Evolutionary conservation across 306 rosid genomes (phyloP).

Genomic region (Mimosa pudica): DNA sequence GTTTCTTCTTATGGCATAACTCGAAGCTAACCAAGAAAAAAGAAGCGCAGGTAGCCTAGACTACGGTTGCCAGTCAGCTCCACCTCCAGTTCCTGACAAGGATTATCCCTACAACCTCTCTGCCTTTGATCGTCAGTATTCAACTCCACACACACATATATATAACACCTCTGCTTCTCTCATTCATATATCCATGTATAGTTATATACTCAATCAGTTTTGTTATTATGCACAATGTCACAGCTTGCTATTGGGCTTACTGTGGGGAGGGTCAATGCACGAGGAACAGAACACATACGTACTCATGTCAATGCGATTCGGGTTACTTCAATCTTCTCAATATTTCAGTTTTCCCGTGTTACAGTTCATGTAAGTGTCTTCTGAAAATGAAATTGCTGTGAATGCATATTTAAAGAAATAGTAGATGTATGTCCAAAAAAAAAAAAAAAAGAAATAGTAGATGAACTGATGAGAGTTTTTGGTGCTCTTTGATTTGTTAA

Average conservation of each 20-base stretch:
- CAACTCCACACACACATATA: background rate
- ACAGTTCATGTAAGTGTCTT: constrained; percentile 59
- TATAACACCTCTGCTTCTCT: background rate
- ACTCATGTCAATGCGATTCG: constrained; percentile 53
- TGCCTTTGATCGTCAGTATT: constrained; percentile 63
- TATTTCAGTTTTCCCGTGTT: constrained; percentile 68
- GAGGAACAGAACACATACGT: constrained; percentile 42
- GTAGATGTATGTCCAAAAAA: no score
- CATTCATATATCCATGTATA: background rate
- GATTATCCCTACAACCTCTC: constrained; percentile 52
- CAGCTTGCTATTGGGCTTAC: constrained; percentile 85
- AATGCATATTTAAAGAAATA: background rate
- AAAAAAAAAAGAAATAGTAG: background rate
- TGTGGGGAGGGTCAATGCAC: constrained; percentile 74
- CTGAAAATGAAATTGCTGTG: background rate
- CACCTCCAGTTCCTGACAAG: constrained; percentile 63
- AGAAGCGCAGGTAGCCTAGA: constrained; percentile 57
- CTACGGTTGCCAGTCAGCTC: constrained; percentile 75
- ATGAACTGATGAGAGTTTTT: background rate
- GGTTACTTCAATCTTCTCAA: constrained; percentile 66
- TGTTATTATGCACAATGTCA: background rate
- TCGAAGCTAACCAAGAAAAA: background rate
- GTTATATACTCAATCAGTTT: background rate
- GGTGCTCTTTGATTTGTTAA: constrained; percentile 32
- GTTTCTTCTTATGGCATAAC: no score